Evolutionary conservation across 2,329 filamentous ascomycete genomes (phyloP), one percentile per base, ranked within the genome.

Genomic region (Penicillium sp.): DNA sequence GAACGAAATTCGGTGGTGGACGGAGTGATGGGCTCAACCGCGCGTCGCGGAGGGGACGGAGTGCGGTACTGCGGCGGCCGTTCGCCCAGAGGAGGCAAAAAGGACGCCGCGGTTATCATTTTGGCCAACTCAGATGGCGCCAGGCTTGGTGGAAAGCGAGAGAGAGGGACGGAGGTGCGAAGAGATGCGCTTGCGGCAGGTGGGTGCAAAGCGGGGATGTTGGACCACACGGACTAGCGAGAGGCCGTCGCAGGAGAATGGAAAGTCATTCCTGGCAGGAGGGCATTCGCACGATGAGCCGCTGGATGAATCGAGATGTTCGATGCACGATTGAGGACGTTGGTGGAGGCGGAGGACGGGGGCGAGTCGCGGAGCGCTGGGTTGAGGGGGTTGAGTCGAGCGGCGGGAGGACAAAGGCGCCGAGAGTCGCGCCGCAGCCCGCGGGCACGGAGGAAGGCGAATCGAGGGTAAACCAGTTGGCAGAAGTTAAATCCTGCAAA

Each of bases 1-100:
- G 54, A 41, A 45, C 53, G 56, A 38, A 57, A 48, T 46, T 63
- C 58, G 47, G 53, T 43, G 44, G 58, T 52, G 45, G 57, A 59
- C 21, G 69, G 69, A 28, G 69, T 71, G 49, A 71, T 66, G 37
- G 69, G 68, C 46, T 72, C 69, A 53, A 72, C 58, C 48, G 68
- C 68, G 60, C 68, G 62, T 62, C 64, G 59, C 57, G 69, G 70
- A 51, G 70, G 70, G 11, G 70, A 72, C 39, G 70, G 70, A 39
- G 70, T 72, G 49, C 67, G 67, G 52, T 72, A 72, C 33, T 64
- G 61, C 37, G 62, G 57, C 41, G 69, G 69, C 41, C 67, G 67
- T 45, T 53, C 53, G 39, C 58, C 61, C 40, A 58, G 41, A 25
- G 60, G 58, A 39, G 50, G 58, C 36, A 63, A 45, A 37, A 69